phyloP scores from a whole-genome alignment of 495 filamentous ascomycete species.

The Aspergillus heteromorphus region DNA sequence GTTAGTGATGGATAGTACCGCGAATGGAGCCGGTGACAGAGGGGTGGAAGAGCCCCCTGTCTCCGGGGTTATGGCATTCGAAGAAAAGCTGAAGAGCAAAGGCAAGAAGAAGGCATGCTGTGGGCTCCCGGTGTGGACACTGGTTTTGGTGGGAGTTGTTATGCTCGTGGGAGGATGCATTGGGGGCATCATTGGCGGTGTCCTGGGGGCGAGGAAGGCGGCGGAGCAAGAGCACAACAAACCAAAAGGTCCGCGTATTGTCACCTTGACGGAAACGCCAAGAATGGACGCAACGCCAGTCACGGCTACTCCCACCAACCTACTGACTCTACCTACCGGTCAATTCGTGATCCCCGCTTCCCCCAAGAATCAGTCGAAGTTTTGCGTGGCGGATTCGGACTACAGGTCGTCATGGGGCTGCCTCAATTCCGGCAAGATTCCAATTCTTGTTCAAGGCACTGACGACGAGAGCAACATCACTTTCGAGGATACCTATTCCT shows the following conservation, averaged over 20 bases:
- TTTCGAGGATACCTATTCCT: constrained; percentile 16
- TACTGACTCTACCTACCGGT: constrained; percentile 60
- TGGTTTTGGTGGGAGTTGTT: constrained; percentile 50
- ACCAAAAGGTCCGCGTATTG: constrained; percentile 30
- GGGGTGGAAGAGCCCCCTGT: constrained; percentile 8
- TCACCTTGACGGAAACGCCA: constrained; percentile 49
- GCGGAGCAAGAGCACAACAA: constrained; percentile 24
- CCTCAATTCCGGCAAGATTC: constrained; percentile 32
- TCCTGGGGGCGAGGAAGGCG: constrained; percentile 39
- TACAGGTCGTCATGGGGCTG: constrained; percentile 69
- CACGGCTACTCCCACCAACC: constrained; percentile 48
- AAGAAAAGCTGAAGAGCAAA: constrained; percentile 53
- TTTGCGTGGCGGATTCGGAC: constrained; percentile 59
- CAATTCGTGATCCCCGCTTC: constrained; percentile 55
- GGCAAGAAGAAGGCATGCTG: constrained; percentile 55
- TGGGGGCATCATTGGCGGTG: constrained; percentile 58
- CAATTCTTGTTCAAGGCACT: constrained; percentile 28
- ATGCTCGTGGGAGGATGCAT: constrained; percentile 52
- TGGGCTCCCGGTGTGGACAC: constrained; percentile 64
- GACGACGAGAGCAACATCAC: constrained; percentile 22
- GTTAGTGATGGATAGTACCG: constrained; percentile 18
- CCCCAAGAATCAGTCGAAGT: constrained; percentile 52
- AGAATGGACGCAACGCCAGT: constrained; percentile 62
- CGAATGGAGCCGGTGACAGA: not conserved
- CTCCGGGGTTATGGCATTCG: constrained; percentile 41